A percentile compares a stretch with the other conserved stretches of the same genome.
Evolutionary conservation across 1,284 basidiomycete species (phyloP).

Genomic region (Taiwanofungus camphoratus): DNA sequence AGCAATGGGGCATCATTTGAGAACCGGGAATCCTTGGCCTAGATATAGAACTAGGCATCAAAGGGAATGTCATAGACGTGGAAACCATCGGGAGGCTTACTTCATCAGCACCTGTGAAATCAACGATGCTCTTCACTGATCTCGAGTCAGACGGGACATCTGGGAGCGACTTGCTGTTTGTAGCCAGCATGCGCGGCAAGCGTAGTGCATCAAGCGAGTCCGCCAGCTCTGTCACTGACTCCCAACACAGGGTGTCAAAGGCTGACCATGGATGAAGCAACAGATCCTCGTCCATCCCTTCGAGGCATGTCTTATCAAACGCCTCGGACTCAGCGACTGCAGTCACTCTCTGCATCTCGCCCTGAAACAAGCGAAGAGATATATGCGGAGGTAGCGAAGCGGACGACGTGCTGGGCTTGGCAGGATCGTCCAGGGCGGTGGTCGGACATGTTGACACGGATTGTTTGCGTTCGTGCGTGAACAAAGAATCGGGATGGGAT

Average conservation of each 20-base stretch:
- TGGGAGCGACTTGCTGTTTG: neutral
- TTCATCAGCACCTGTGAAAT: too few relatives aligned
- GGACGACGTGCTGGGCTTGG: conserved; percentile 3
- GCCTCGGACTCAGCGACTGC: conserved; percentile 1
- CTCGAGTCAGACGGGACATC: neutral
- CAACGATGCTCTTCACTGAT: too few relatives aligned
- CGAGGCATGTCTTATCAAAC: conserved; percentile 12
- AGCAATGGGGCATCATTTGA: too few relatives aligned
- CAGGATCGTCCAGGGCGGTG: conserved; percentile 13
- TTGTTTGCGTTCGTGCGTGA: conserved; percentile 9
- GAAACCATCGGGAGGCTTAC: too few relatives aligned
- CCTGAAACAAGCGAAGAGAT: conserved; percentile 9
- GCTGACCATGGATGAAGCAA: conserved; percentile 15
- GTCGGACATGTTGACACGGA: conserved; percentile 21
- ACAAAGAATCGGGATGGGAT: conserved; percentile 7
- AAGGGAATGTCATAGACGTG: too few relatives aligned
- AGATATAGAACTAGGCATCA: too few relatives aligned
- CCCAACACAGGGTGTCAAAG: conserved; percentile 14
- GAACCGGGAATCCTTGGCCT: too few relatives aligned
- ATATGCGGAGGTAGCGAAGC: conserved; percentile 2
- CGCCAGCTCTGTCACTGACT: conserved; percentile 2
- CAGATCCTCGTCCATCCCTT: conserved; percentile 16
- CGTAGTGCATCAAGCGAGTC: neutral
- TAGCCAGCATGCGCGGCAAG: neutral
- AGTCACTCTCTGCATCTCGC: conserved; percentile 10